phyloP scores from a whole-genome alignment of 2,329 filamentous ascomycete species.

The Xylariomycetidae sp. region DNA sequence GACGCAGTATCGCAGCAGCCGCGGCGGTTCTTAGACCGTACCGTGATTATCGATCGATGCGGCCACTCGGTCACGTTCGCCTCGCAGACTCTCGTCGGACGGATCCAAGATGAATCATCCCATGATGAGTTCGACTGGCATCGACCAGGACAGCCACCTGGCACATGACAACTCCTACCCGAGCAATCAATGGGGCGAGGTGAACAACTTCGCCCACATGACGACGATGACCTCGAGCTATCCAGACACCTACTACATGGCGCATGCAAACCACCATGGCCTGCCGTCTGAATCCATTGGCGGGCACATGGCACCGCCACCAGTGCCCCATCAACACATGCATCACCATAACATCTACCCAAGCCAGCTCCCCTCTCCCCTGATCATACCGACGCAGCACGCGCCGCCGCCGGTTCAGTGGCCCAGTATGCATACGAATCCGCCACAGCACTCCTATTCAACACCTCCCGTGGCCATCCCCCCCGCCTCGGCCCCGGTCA shows the following conservation, averaged over 20 bases:
- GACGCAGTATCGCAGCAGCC: slow-evolving; percentile 14
- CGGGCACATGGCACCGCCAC: slow-evolving; percentile 49
- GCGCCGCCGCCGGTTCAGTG: slow-evolving; percentile 43
- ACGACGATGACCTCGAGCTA: slow-evolving; percentile 58
- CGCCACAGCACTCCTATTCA: slow-evolving; percentile 53
- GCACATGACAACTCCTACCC: slow-evolving; percentile 36
- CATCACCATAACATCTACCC: slow-evolving; percentile 37
- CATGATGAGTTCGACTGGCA: slow-evolving; percentile 38
- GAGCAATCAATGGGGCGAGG: slow-evolving; percentile 49
- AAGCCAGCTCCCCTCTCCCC: slow-evolving; percentile 56
- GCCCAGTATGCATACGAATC: slow-evolving; percentile 78
- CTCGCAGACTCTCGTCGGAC: slow-evolving; percentile 14
- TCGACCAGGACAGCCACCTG: slow-evolving; percentile 41
- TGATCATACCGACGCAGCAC: slow-evolving; percentile 61
- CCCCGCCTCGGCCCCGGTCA: slow-evolving; percentile 44
- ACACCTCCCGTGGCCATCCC: slow-evolving; percentile 54
- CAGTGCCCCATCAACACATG: slow-evolving; percentile 54
- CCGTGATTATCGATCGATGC: slow-evolving; percentile 19
- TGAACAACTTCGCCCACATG: slow-evolving; percentile 60
- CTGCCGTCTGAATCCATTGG: slow-evolving; percentile 44
- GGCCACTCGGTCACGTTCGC: slow-evolving; percentile 14
- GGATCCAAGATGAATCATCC: slow-evolving; percentile 38
- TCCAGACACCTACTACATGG: slow-evolving; percentile 54
- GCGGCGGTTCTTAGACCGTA: slow-evolving; percentile 14
- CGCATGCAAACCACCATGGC: slow-evolving; percentile 30